phyloP scores from a whole-genome alignment of 2,329 filamentous ascomycete species.

The Ophiostoma australiae region DNA sequence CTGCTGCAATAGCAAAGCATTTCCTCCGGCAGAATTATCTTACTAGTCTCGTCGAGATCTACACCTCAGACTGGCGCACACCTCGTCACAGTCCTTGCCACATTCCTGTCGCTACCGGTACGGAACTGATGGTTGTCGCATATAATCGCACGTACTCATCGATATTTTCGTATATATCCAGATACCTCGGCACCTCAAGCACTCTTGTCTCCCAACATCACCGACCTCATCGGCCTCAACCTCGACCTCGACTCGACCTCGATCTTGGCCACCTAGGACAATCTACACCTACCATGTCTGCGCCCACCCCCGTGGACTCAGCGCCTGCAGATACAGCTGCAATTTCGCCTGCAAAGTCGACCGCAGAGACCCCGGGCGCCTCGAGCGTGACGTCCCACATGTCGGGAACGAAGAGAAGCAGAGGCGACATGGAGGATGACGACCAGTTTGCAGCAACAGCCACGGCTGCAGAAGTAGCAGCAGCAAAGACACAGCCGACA shows the following conservation, averaged over 20 bases:
- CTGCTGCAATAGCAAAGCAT: background rate
- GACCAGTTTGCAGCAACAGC: background rate
- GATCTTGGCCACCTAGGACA: background rate
- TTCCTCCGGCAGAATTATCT: constrained; percentile 13
- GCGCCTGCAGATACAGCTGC: background rate
- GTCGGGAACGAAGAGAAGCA: constrained; percentile 11
- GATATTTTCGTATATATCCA: background rate
- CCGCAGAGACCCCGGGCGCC: background rate
- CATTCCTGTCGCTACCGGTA: background rate
- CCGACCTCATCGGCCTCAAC: background rate
- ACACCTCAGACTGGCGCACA: background rate
- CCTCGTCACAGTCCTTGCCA: background rate
- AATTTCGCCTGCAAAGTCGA: background rate
- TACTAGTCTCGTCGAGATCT: background rate
- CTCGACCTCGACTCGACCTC: background rate
- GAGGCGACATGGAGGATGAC: constrained; percentile 10
- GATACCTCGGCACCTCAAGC: background rate
- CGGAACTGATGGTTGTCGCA: background rate
- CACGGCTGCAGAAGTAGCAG: background rate
- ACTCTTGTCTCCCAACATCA: background rate
- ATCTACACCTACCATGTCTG: background rate
- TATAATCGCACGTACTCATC: background rate
- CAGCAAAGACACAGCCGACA: background rate
- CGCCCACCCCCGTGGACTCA: background rate
- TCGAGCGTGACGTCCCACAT: background rate